These are phyloP conservation scores for Fomitiporia mediterranea DNA, from an alignment of 1,284 basidiomycete species.

Conservation along the genomic window DNA sequence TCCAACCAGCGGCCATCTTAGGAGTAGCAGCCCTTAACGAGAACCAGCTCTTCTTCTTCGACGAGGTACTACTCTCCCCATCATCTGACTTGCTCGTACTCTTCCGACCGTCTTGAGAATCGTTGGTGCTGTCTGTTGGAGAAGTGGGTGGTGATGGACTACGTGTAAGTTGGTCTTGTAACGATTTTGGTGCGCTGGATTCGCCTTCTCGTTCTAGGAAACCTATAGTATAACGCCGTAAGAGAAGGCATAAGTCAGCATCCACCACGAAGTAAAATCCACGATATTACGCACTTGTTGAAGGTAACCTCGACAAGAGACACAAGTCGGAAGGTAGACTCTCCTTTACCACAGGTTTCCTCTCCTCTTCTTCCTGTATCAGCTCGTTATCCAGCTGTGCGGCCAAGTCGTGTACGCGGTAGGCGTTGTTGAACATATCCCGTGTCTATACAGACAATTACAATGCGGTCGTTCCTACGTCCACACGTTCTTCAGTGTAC, in stretches of 20 bases:
- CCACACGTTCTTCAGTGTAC: too few relatives aligned
- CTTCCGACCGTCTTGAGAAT: constrained; percentile 8
- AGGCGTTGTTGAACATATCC: constrained; percentile 18
- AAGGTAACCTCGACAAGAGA: constrained; percentile 63
- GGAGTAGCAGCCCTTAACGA: constrained; percentile 17
- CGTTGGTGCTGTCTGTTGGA: constrained; percentile 22
- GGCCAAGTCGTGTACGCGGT: constrained; percentile 5
- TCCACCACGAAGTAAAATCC: too few relatives aligned
- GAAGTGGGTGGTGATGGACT: constrained; percentile 32
- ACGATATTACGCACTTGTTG: constrained; percentile 39
- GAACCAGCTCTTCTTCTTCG: constrained; percentile 9
- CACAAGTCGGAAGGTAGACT: constrained; percentile 49
- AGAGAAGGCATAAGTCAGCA: too few relatives aligned
- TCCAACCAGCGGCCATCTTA: constrained; percentile 40
- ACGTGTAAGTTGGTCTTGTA: constrained; percentile 43
- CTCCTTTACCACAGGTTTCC: constrained; percentile 23
- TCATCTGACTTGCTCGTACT: constrained; percentile 21
- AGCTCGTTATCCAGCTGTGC: constrained; percentile 5
- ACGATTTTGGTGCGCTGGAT: constrained; percentile 45
- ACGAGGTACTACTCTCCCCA: constrained; percentile 21
- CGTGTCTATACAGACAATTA: too few relatives aligned
- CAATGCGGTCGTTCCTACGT: too few relatives aligned
- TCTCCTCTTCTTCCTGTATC: neutral
- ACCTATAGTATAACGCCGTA: constrained; percentile 36
- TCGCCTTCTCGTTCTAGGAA: constrained; percentile 67